These are phyloP conservation scores for Pascua sp. DNA, from an alignment of 1,284 basidiomycete genomes.

Conservation along the genomic window DNA sequence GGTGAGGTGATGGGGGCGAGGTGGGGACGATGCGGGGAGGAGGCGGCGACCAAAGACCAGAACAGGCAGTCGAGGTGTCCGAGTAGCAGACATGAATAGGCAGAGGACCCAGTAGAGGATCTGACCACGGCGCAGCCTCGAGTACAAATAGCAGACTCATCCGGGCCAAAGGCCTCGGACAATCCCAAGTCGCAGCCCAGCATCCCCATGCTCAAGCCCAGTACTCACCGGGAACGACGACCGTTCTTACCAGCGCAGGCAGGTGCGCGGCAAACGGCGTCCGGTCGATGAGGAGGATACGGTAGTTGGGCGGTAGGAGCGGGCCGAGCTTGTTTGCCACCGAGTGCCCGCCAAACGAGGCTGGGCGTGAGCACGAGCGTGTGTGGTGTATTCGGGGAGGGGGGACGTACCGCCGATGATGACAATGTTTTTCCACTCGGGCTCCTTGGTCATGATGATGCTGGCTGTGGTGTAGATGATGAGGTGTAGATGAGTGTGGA, in stretches of 20 bases:
- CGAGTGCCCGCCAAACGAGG: slow-evolving; percentile 12
- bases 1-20: not conserved
- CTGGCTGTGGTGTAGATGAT: too few species aligned
- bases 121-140: too few species aligned
- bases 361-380: not conserved
- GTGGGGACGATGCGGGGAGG: not conserved
- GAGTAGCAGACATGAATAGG: too few species aligned
- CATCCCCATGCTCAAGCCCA: too few species aligned
- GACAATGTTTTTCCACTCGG: slow-evolving; percentile 5
- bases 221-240: slow-evolving; percentile 47
- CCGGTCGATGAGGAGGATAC: slow-evolving; percentile 10
- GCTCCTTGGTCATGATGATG: not conserved
- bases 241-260: slow-evolving; percentile 45
- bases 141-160: too few species aligned
- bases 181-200: too few species aligned
- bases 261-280: slow-evolving; percentile 43
- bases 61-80: too few species aligned
- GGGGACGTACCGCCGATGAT: slow-evolving; percentile 6
- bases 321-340: slow-evolving; percentile 6
- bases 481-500: too few species aligned
- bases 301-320: not conserved
- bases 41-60: not conserved
- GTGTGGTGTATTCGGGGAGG: not conserved
- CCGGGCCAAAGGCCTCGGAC: too few species aligned
- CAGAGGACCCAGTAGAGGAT: too few species aligned